Conservation (phyloP, 805 yeast genomes). For the Saturnispora sanitii region DNA sequence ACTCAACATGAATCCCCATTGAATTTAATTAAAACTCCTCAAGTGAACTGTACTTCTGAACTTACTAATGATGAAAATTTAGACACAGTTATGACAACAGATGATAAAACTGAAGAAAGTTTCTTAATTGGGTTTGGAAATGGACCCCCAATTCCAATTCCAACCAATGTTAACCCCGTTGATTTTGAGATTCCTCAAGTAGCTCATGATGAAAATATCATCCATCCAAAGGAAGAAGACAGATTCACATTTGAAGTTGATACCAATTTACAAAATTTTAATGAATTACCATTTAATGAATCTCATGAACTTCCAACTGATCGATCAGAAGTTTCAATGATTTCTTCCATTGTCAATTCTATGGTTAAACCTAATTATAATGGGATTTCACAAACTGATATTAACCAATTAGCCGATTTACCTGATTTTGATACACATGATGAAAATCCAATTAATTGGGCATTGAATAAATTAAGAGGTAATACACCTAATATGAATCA, state of each 20-base stretch:
- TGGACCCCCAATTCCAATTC: background rate
- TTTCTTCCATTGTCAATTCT: conserved; percentile 26
- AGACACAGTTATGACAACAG: background rate
- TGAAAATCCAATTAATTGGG: conserved; percentile 63
- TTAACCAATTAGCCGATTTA: conserved; percentile 70
- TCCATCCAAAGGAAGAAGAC: too few relatives aligned
- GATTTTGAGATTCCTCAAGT: too few relatives aligned
- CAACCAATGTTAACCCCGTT: background rate
- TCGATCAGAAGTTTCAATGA: conserved; percentile 21
- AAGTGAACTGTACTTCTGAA: too few relatives aligned
- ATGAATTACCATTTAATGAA: conserved; percentile 20
- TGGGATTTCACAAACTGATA: conserved; percentile 45
- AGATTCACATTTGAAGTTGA: background rate
- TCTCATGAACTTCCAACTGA: conserved; percentile 9
- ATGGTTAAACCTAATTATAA: conserved; percentile 31
- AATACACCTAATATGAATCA: conserved; percentile 19
- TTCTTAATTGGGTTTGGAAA: conserved; percentile 3
- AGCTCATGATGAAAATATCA: too few relatives aligned
- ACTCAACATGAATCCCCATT: background rate
- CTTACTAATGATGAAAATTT: background rate
- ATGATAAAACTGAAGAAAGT: too few relatives aligned
- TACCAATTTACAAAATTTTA: conserved; percentile 9
- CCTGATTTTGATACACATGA: conserved; percentile 62
- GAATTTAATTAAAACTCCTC: background rate
- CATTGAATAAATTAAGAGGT: conserved; percentile 76